Percentiles rank a stretch among this genome's conserved stretches.
These are phyloP conservation scores for Leccinum subgranulosum DNA, from an alignment of 768 basidiomycete species.

Conservation along the genomic window DNA sequence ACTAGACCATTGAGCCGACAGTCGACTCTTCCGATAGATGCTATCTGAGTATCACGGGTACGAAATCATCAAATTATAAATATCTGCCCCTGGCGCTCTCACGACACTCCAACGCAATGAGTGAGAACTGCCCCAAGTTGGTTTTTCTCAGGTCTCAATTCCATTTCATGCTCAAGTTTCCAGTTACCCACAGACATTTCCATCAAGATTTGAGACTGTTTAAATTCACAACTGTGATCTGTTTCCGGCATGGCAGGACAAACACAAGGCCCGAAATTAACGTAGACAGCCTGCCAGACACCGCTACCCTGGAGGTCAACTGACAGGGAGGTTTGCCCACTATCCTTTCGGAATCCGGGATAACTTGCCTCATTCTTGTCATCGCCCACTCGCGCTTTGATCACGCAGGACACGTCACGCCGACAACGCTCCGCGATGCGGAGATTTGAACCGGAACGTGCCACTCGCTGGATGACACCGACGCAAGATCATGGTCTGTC, in stretches of 20 bases:
- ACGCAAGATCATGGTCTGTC: not conserved
- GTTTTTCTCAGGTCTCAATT: too few species aligned
- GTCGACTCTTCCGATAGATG: not conserved
- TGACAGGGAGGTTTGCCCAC: too few species aligned
- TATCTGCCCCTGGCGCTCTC: not conserved
- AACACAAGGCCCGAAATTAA: not conserved
- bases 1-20: conserved; percentile 34
- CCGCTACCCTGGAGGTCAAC: too few species aligned
- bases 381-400: not conserved
- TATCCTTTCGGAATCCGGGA: not conserved
- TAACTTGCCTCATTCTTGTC: not conserved
- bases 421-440: not conserved
- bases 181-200: not conserved
- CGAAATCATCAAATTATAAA: not conserved
- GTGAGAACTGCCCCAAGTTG: too few species aligned
- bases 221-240: not conserved
- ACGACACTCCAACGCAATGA: too few species aligned
- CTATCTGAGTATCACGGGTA: not conserved
- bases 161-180: not conserved
- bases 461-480: not conserved
- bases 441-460: not conserved
- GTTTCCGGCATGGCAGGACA: not conserved
- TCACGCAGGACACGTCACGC: not conserved
- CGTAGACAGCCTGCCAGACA: not conserved
- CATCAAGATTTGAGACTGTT: too few species aligned